Evolutionary conservation across 495 filamentous ascomycete species (phyloP), one percentile per base, ranked within the genome.

Genomic region (Choiromyces venosus): DNA sequence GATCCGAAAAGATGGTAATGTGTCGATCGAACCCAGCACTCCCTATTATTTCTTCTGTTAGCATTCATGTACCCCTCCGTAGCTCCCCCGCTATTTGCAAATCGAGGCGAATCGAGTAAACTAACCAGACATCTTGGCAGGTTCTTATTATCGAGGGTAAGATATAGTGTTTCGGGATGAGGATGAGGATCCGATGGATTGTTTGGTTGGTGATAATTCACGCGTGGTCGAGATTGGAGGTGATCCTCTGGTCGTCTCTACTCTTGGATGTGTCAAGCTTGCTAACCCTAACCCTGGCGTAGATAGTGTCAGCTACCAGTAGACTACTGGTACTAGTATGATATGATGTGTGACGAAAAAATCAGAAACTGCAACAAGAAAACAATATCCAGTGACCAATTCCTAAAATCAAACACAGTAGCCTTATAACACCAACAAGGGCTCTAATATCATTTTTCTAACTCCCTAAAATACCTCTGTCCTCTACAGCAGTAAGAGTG

Each of bases 1-100:
- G 93, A 83, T 99, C 95, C 56, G 96, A 98, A 87, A 99, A 99
- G 89, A 99, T 98, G 80, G 95, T 99, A 79, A 99, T 98, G 83
- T 99, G 95, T 87, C 95, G 88, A 84, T 99, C 95, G 86, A 94
- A 97, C 76, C 92, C 93, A 82, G 94, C 93, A 86, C 92, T 96
- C 85, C 93, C 94, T 97, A 81, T 83, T 75, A 65, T 73, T 73
- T 72, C 40, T 69, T 70, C 69, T 37, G 69, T 67, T 73, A 61
- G 72, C 74, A 69, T 65, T 69, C 75, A 36, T 7, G 36, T 77
- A 70, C 75, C 75, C 75, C 75, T 67, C 75, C 70, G 76, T 61
- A 77, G 44, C 74, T 72, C 67, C 74, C 52, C 66, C 69, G 52
- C 68, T 40, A 69, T 72, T 29, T 12, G 25, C 67, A 44, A 61